phyloP scores from a whole-genome alignment of 139 green algal genomes.

The Zygnema cylindricum region DNA sequence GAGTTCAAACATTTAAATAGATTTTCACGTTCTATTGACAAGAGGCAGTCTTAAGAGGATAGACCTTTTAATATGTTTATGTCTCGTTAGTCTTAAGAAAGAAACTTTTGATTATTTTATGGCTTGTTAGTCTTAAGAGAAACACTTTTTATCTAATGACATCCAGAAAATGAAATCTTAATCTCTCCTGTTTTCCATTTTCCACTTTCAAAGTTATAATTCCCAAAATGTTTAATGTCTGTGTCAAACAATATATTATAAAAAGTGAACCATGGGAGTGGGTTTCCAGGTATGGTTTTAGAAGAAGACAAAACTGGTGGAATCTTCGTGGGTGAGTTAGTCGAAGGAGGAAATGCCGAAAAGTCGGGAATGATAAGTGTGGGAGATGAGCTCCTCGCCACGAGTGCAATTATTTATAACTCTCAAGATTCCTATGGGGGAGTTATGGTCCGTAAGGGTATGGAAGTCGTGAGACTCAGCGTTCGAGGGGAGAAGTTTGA shows the following conservation, averaged over 20 bases:
- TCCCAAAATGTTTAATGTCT: constrained; percentile 33
- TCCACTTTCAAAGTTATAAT: background rate
- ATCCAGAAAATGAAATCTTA: constrained; percentile 17
- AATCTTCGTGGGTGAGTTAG: constrained; percentile 62
- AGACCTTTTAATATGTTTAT: too few relatives aligned
- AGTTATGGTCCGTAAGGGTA: constrained; percentile 50
- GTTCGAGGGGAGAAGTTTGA: constrained; percentile 53
- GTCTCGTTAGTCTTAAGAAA: too few relatives aligned
- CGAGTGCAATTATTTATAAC: constrained; percentile 56
- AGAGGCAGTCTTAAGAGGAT: too few relatives aligned
- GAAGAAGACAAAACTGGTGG: constrained; percentile 48
- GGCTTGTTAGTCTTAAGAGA: too few relatives aligned
- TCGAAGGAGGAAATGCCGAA: constrained; percentile 52
- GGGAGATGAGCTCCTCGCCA: constrained; percentile 62
- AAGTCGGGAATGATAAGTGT: constrained; percentile 46
- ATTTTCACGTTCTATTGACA: too few relatives aligned
- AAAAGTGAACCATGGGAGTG: background rate
- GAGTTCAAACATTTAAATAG: too few relatives aligned
- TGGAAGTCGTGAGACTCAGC: constrained; percentile 55
- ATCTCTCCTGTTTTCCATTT: constrained; percentile 13
- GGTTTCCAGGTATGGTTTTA: constrained; percentile 53
- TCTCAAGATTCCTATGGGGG: constrained; percentile 41
- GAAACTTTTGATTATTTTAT: too few relatives aligned
- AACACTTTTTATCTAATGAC: background rate
- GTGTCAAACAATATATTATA: constrained; percentile 11